phyloP scores from a whole-genome alignment of 2,329 filamentous ascomycete genomes.

The Fonsecaea multimorphosa region DNA sequence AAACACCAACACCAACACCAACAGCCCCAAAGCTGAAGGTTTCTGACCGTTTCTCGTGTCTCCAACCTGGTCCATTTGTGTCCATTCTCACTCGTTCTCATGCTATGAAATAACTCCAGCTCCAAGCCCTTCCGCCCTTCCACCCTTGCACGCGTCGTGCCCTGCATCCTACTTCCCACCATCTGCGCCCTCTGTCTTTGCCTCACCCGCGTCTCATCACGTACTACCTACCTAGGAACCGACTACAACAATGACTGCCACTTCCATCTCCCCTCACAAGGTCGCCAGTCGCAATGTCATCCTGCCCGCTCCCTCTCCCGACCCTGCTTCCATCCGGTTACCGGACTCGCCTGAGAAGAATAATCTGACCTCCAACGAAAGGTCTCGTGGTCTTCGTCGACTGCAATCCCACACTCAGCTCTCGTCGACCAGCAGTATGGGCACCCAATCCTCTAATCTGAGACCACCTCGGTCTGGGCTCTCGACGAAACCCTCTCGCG shows the following conservation, averaged over 20 bases:
- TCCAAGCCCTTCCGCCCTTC: slow-evolving; percentile 5
- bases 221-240: too few species aligned
- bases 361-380: slow-evolving; percentile 65
- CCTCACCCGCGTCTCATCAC: slow-evolving; percentile 7
- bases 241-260: slow-evolving; percentile 28
- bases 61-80: slow-evolving; percentile 4
- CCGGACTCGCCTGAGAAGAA: slow-evolving; percentile 38
- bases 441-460: slow-evolving; percentile 43
- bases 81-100: slow-evolving; percentile 11
- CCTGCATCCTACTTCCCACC: slow-evolving; percentile 13
- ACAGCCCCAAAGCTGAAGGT: background rate
- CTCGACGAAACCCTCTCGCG: slow-evolving; percentile 31
- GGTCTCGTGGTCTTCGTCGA: slow-evolving; percentile 71
- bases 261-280: slow-evolving; percentile 36
- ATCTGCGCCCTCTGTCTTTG: slow-evolving; percentile 1
- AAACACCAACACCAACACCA: slow-evolving; percentile 9
- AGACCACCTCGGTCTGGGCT: slow-evolving; percentile 24
- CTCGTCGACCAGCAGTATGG: slow-evolving; percentile 57
- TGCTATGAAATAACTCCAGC: slow-evolving; percentile 15
- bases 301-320: slow-evolving; percentile 25
- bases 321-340: slow-evolving; percentile 29
- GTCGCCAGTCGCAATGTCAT: slow-evolving; percentile 29
- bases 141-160: slow-evolving; percentile 29
- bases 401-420: slow-evolving; percentile 75
- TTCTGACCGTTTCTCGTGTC: background rate